A percentile compares a stretch with the other conserved stretches of the same genome.
Evolutionary conservation across 163 green algal species (phyloP).

Genomic region (Coccomyxa subellipsoidea): DNA sequence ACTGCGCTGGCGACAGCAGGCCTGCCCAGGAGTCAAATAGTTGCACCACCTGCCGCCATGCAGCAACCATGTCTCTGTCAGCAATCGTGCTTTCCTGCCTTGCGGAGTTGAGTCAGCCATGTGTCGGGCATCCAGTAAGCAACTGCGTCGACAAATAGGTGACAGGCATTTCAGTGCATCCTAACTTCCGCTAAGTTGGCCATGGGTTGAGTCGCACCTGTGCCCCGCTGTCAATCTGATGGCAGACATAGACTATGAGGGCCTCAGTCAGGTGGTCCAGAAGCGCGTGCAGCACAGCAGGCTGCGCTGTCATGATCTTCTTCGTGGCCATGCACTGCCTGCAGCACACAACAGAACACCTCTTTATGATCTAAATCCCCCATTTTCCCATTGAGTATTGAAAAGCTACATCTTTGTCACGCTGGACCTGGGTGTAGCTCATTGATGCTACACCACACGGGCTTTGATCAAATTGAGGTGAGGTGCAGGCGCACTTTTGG

Average conservation of each 20-base stretch:
- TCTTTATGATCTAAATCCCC: neutral
- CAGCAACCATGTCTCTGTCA: neutral
- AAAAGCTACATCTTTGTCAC: too few species aligned
- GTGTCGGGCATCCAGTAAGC: too few species aligned
- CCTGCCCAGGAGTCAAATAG: conserved; percentile 99
- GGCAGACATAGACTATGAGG: conserved; percentile 79
- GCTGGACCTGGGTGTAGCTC: too few species aligned
- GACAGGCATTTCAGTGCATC: neutral
- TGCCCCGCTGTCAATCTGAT: conserved; percentile 93
- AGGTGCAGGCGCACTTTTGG: neutral
- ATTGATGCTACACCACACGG: too few species aligned
- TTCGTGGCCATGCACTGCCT: conserved; percentile 89
- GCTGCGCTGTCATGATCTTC: conserved; percentile 83
- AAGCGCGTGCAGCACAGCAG: conserved; percentile 81
- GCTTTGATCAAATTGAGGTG: neutral
- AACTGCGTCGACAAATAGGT: too few species aligned
- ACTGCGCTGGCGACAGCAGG: conserved; percentile 91
- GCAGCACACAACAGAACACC: neutral
- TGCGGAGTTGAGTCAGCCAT: too few species aligned
- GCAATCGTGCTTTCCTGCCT: too few species aligned
- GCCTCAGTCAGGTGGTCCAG: conserved; percentile 87
- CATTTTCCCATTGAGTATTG: too few species aligned
- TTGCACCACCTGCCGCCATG: conserved; percentile 80
- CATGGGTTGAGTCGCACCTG: conserved; percentile 38
- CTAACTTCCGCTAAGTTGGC: neutral